Evolutionary conservation across 345 rosid genomes (phyloP).

Genomic region (Citrus sp.): DNA sequence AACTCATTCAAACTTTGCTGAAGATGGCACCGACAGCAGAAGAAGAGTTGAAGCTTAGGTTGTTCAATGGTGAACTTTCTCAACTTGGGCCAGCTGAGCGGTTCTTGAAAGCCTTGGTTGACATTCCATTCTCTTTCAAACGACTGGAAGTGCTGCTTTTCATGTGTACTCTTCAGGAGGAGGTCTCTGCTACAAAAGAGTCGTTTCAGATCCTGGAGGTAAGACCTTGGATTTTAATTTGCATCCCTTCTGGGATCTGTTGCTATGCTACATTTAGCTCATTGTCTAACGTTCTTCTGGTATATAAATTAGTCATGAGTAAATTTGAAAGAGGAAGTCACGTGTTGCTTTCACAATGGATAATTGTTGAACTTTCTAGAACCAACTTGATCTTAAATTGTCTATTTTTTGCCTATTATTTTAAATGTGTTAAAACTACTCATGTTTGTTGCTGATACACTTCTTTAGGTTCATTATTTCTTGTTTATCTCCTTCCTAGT

Average conservation of each 20-base stretch:
- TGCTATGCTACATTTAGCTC: not conserved
- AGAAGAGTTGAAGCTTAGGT: slow-evolving; percentile 95
- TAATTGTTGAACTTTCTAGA: not conserved
- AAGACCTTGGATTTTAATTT: slow-evolving; percentile 17
- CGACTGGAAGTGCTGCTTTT: slow-evolving; percentile 82
- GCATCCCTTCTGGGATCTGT: slow-evolving; percentile 6
- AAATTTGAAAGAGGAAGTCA: not conserved
- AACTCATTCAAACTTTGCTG: slow-evolving; percentile 73
- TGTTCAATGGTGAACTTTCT: slow-evolving; percentile 69
- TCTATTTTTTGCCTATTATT: not conserved
- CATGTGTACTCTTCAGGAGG: slow-evolving; percentile 87
- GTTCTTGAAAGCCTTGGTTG: slow-evolving; percentile 78
- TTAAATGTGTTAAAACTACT: not conserved
- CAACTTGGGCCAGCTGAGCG: slow-evolving; percentile 92
- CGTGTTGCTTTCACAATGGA: not conserved
- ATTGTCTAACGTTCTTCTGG: not conserved
- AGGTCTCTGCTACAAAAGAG: slow-evolving; percentile 57
- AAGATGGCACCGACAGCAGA: slow-evolving; percentile 95
- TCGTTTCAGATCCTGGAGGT: slow-evolving; percentile 85
- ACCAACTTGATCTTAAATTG: not conserved
- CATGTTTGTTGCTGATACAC: not conserved
- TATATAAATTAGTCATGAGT: not conserved
- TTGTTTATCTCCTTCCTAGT: not conserved
- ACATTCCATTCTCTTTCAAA: slow-evolving; percentile 83
- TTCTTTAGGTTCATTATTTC: not conserved